A percentile compares a stretch with the other conserved stretches of the same genome.
Evolutionary conservation across 2,329 filamentous ascomycete genomes (phyloP).

Genomic region (Lasiodiplodia theobromae): DNA sequence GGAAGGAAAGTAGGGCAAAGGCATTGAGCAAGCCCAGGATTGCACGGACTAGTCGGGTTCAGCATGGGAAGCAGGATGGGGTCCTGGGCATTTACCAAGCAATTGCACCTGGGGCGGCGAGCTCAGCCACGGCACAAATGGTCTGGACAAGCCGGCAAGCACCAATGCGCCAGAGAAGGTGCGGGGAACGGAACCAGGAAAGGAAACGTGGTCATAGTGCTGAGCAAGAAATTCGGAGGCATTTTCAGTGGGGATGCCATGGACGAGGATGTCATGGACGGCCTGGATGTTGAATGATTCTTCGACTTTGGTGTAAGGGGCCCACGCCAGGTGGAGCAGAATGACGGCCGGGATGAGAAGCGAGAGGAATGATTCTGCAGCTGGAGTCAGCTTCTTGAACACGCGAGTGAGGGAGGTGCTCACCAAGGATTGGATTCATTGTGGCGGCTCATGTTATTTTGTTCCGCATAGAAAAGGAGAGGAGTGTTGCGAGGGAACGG

Average conservation of each 20-base stretch:
- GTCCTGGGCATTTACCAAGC: conserved; percentile 53
- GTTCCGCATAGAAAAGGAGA: not conserved
- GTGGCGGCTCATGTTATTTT: conserved; percentile 7
- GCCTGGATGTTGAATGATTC: conserved; percentile 99
- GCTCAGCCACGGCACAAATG: conserved; percentile 65
- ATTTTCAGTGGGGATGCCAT: conserved; percentile 73
- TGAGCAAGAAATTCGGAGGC: conserved; percentile 61
- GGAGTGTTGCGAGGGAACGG: not conserved
- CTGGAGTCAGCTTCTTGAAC: not conserved
- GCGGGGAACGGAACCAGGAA: conserved; percentile 89
- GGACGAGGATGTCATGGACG: conserved; percentile 83
- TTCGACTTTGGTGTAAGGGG: conserved; percentile 96
- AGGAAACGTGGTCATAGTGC: conserved; percentile 87
- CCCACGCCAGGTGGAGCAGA: conserved; percentile 72
- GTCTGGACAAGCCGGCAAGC: conserved; percentile 75
- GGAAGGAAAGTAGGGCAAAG: conserved; percentile 70
- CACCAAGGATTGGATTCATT: conserved; percentile 27
- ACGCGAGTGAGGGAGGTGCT: not conserved
- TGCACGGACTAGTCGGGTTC: conserved; percentile 66
- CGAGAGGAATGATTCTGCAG: conserved; percentile 24
- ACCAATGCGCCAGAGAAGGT: conserved; percentile 85
- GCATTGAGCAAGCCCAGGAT: conserved; percentile 81
- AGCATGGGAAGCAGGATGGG: not conserved
- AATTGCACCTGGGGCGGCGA: conserved; percentile 65
- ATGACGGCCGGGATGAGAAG: conserved; percentile 54